Conservation (phyloP, 495 filamentous ascomycete genomes). For the Trichocladium uniseriatum region DNA sequence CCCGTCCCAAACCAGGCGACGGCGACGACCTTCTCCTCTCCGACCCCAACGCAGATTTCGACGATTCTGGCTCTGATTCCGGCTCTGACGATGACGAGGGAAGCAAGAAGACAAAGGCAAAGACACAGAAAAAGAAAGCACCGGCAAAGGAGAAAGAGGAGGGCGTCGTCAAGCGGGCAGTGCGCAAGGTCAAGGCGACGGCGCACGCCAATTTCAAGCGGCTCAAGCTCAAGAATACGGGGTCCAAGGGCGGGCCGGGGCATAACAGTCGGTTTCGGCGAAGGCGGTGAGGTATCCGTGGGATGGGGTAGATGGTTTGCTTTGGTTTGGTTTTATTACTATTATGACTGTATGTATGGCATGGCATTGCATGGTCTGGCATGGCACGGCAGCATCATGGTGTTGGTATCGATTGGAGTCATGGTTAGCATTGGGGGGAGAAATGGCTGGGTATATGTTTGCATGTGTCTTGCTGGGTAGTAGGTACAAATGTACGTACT, state of each 20-base stretch:
- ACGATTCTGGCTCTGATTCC: conserved; percentile 17
- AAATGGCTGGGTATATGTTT: too few relatives aligned
- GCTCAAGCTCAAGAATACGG: conserved; percentile 63
- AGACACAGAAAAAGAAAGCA: conserved; percentile 24
- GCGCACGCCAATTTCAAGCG: conserved; percentile 78
- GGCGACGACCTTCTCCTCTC: conserved; percentile 14
- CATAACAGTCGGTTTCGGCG: conserved; percentile 42
- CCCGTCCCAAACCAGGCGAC: conserved; percentile 14
- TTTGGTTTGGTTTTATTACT: not conserved
- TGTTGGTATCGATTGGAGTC: not conserved
- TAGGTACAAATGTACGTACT: too few relatives aligned
- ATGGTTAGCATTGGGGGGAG: not conserved
- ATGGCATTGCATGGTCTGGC: not conserved
- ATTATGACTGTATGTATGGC: too few relatives aligned
- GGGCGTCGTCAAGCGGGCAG: conserved; percentile 46
- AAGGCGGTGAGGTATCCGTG: conserved; percentile 22
- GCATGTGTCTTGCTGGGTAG: too few relatives aligned
- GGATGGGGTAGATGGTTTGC: too few relatives aligned
- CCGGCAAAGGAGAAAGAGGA: conserved; percentile 33
- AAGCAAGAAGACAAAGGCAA: conserved; percentile 5
- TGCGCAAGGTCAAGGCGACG: conserved; percentile 59
- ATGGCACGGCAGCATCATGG: not conserved
- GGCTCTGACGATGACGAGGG: conserved; percentile 22
- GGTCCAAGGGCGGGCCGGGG: conserved; percentile 43
- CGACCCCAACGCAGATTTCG: not conserved